A percentile compares a stretch with the other conserved stretches of the same genome.
Conservation (phyloP, 345 rosid genomes). For the Eucalyptus microcorys region DNA sequence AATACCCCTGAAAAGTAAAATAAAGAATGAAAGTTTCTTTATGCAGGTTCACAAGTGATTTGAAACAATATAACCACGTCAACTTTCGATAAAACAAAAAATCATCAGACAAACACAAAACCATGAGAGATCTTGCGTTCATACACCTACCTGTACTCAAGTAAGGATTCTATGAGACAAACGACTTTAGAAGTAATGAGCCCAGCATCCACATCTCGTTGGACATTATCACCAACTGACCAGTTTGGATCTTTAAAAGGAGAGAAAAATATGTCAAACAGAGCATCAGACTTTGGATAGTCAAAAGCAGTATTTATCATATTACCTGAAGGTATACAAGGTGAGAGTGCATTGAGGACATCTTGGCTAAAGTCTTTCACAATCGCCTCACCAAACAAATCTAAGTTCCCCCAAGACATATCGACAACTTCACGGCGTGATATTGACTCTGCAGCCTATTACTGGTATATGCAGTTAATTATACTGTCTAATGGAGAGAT, state of each 20-base stretch:
- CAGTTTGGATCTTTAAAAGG: conserved; percentile 20
- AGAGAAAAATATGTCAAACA: neutral
- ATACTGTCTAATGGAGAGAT: neutral
- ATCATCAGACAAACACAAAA: neutral
- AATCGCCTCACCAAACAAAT: conserved; percentile 16
- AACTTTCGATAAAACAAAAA: neutral
- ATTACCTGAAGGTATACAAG: conserved; percentile 44
- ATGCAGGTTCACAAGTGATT: neutral
- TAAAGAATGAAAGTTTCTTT: neutral
- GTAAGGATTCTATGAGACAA: conserved; percentile 64
- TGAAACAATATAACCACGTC: neutral
- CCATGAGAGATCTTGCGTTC: neutral
- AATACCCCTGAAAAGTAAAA: conserved; percentile 20
- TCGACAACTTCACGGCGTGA: conserved; percentile 29
- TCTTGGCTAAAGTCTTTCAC: conserved; percentile 33
- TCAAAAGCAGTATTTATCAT: neutral
- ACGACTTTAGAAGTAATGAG: conserved; percentile 34
- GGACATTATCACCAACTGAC: conserved; percentile 14
- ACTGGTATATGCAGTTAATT: neutral
- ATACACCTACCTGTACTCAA: conserved; percentile 51
- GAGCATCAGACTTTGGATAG: neutral
- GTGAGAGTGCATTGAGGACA: conserved; percentile 26
- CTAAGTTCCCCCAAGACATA: conserved; percentile 25
- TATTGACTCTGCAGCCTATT: conserved; percentile 66
- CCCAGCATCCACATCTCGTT: conserved; percentile 27